Conservation (phyloP, 2,329 filamentous ascomycete genomes). For the Stylonectria norvegica region DNA sequence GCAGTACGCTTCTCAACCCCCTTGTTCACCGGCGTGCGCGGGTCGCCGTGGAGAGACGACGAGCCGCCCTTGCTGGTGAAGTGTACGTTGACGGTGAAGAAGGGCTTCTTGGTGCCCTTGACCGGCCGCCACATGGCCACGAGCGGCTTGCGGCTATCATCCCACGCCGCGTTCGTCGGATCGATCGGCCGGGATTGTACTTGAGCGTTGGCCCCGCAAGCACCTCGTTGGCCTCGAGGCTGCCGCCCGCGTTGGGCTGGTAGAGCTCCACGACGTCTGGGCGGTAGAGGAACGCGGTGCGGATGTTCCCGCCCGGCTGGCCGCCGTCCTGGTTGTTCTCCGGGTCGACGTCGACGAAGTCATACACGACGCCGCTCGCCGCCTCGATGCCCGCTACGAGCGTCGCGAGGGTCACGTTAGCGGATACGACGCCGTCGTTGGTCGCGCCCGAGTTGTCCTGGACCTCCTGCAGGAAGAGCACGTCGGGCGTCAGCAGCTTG, state of each 20-base stretch:
- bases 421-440: slow-evolving; percentile 55
- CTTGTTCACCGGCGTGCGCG: slow-evolving; percentile 63
- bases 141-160: slow-evolving; percentile 62
- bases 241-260: slow-evolving; percentile 54
- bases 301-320: slow-evolving; percentile 68
- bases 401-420: slow-evolving; percentile 57
- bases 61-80: slow-evolving; percentile 64
- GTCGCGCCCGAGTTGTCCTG: slow-evolving; percentile 63
- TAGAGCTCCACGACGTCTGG: slow-evolving; percentile 56
- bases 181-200: slow-evolving; percentile 69
- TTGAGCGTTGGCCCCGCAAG: slow-evolving; percentile 53
- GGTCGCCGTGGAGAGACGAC: slow-evolving; percentile 61
- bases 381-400: slow-evolving; percentile 51
- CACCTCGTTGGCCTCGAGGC: slow-evolving; percentile 55
- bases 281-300: slow-evolving; percentile 66
- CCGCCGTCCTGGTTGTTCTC: slow-evolving; percentile 62
- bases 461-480: slow-evolving; percentile 68
- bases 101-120: slow-evolving; percentile 46
- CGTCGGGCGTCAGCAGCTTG: slow-evolving; percentile 59
- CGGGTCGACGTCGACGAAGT: slow-evolving; percentile 58
- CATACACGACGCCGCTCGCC: slow-evolving; percentile 52
- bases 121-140: slow-evolving; percentile 62
- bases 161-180: slow-evolving; percentile 58
- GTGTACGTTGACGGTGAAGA: slow-evolving; percentile 73
- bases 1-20: slow-evolving; percentile 53